Evolutionary conservation across 1,139 yeast genomes (phyloP), one percentile per base, ranked within the genome.

Genomic region (Scheffersomyces illinoinensis): DNA sequence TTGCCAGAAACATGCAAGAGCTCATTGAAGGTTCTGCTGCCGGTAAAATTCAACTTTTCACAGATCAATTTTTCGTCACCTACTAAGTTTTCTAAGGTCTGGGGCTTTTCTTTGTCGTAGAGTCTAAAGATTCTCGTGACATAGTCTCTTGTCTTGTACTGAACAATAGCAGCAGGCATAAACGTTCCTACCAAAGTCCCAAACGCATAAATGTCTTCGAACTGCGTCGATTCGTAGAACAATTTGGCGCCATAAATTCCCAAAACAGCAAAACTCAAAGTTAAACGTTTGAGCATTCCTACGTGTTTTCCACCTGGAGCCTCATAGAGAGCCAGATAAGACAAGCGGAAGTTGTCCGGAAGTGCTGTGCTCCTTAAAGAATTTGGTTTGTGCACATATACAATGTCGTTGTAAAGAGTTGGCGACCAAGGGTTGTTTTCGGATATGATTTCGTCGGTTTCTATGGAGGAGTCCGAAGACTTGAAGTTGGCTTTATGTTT

Each of bases 61-160:
- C 89, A 74, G n/a, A 90, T 79, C 59, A 91, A 73, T 18, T 83
- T 81, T 68, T 91, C 96, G 69, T 90, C 87, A 8, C 72, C 68
- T 14, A 82, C 75, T 65, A 91, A 76, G 66, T 83, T 84, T 55
- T 87, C 90, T 60, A 86, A 76, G 0, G 91, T 87, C 69, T 90
- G 95, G 0, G 90, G 86, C 62, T 84, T 83, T 2, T 81, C 76
- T 56, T 83, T 81, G 66, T 87, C 86, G 68, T 90, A 91, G 50
- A 91, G 76, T 54, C 97, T 74, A 74, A 86, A 90, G 17, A 91
- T 86, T 63, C 93, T 77, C 0, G 91, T 80, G 33, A 91, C 96
- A 64, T 89, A 89, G 56, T 91, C 87, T 53, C 79, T 77, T 2
- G 92, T 85, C 58, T 87, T 79, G 67, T 80, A 86, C 59, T 87